Evolutionary conservation across 1,284 basidiomycete species (phyloP).

Genomic region (Leccinum pallidistipes): DNA sequence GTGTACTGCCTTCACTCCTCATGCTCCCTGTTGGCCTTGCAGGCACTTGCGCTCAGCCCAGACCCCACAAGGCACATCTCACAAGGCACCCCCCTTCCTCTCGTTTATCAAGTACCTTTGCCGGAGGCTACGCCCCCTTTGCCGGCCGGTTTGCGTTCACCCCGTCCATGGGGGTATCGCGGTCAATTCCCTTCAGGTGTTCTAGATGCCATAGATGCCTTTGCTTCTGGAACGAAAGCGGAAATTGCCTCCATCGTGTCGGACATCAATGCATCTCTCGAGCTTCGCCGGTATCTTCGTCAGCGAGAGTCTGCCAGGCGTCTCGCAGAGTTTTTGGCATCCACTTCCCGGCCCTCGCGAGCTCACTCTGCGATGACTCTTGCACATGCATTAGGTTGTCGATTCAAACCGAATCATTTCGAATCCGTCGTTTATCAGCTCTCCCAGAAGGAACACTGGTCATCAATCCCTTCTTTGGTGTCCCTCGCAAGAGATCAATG

Average conservation of each 20-base stretch:
- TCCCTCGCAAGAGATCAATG: constrained; percentile 46
- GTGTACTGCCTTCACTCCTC: constrained; percentile 21
- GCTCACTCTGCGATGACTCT: constrained; percentile 48
- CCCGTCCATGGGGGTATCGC: background rate
- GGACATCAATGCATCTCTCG: constrained; percentile 25
- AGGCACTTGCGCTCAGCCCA: constrained; percentile 21
- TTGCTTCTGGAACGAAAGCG: constrained; percentile 20
- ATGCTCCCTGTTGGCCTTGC: constrained; percentile 21
- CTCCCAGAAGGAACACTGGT: constrained; percentile 49
- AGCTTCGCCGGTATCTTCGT: constrained; percentile 34
- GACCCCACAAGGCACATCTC: constrained; percentile 7
- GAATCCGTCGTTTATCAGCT: constrained; percentile 54
- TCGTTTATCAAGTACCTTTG: background rate
- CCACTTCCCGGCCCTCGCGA: constrained; percentile 39
- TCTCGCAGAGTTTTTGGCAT: constrained; percentile 47
- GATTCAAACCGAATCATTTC: constrained; percentile 55
- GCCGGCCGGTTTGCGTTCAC: background rate
- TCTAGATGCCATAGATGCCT: constrained; percentile 27
- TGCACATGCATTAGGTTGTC: constrained; percentile 48
- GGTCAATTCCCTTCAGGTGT: constrained; percentile 28
- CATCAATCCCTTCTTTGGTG: constrained; percentile 46
- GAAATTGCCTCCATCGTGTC: constrained; percentile 28
- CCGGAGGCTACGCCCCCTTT: background rate
- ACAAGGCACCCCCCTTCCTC: constrained; percentile 5
- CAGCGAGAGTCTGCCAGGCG: constrained; percentile 42